phyloP scores from a whole-genome alignment of 2,329 filamentous ascomycete genomes.

The Scleromitrula shiraiana region DNA sequence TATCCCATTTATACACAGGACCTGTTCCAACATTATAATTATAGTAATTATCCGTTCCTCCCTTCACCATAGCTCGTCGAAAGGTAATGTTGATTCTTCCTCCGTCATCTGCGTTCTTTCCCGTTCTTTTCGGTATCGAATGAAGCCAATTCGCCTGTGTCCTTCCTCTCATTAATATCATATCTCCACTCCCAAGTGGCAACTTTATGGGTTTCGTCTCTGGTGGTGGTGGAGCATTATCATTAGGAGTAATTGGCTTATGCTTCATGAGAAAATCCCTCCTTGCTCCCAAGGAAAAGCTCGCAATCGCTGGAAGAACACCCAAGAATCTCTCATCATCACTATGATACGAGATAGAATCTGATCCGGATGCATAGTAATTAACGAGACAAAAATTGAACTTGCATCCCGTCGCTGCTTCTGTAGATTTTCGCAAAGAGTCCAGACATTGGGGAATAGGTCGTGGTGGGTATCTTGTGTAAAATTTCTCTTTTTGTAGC shows the following conservation, averaged over 20 bases:
- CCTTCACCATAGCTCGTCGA: conserved; percentile 59
- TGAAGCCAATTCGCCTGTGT: conserved; percentile 76
- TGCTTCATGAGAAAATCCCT: conserved; percentile 76
- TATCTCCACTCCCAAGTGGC: conserved; percentile 59
- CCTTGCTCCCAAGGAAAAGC: conserved; percentile 62
- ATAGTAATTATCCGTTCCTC: conserved; percentile 76
- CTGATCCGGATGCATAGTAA: conserved; percentile 69
- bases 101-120: conserved; percentile 52
- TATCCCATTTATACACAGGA: conserved; percentile 61
- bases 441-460: conserved; percentile 66
- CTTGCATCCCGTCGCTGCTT: conserved; percentile 54
- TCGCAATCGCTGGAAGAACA: conserved; percentile 61
- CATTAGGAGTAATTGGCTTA: conserved; percentile 46
- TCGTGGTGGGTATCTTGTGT: conserved; percentile 49
- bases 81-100: conserved; percentile 74
- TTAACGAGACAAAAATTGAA: conserved; percentile 80
- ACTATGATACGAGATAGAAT: conserved; percentile 73
- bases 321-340: conserved; percentile 76
- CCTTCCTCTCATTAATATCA: conserved; percentile 68
- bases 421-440: conserved; percentile 51
- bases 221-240: conserved; percentile 19
- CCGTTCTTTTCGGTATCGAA: conserved; percentile 66
- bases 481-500: conserved; percentile 45
- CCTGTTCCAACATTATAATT: conserved; percentile 73
- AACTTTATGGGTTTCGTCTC: conserved; percentile 41